These are phyloP conservation scores for Chrysoporthe austroafricana DNA, from an alignment of 2,329 filamentous ascomycete species.

Conservation along the genomic window DNA sequence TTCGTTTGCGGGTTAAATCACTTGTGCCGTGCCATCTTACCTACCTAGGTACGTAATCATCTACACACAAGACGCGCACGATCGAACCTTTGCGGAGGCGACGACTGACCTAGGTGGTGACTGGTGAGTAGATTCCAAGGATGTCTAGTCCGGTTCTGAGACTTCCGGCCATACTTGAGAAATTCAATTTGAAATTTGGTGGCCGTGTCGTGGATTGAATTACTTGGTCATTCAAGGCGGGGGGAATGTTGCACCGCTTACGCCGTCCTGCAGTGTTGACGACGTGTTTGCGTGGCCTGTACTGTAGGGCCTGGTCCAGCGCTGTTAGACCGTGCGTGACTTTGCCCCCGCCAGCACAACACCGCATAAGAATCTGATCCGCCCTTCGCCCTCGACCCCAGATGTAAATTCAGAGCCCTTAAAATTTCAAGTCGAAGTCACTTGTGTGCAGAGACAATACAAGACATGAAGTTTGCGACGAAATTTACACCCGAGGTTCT, in stretches of 20 bases:
- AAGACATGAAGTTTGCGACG: conserved; percentile 4
- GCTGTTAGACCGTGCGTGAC: neutral
- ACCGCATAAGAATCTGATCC: neutral
- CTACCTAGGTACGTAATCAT: no score
- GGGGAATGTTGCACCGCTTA: neutral
- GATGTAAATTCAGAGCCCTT: neutral
- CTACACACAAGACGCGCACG: no score
- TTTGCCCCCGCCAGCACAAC: neutral
- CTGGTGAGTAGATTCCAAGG: no score
- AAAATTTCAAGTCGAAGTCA: neutral
- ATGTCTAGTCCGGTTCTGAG: no score
- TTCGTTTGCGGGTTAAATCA: no score
- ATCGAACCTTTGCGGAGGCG: no score
- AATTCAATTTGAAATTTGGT: neutral
- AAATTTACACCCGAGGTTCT: conserved; percentile 33
- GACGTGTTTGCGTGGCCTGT: conserved; percentile 1
- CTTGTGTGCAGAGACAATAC: neutral
- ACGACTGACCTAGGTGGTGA: no score
- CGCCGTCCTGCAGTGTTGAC: neutral
- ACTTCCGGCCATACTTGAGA: neutral
- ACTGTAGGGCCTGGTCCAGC: neutral
- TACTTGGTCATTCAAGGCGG: neutral
- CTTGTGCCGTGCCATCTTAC: no score
- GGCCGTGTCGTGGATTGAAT: neutral
- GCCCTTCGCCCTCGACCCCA: neutral